These are phyloP conservation scores for Fusarium mangiferae DNA, from an alignment of 2,329 filamentous ascomycete species.

Conservation along the genomic window DNA sequence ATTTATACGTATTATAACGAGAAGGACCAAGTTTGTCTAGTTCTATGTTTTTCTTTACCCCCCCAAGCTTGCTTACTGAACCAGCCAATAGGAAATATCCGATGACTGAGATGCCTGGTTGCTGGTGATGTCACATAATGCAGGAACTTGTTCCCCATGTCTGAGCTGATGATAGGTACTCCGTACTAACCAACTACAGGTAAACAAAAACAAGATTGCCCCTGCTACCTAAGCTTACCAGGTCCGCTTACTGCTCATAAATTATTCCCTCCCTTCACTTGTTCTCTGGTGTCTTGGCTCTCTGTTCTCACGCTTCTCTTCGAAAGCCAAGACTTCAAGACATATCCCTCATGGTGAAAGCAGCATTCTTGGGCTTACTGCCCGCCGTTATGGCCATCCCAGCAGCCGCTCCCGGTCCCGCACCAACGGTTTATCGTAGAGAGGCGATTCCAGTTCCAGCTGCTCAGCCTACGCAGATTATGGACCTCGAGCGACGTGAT, in stretches of 20 bases:
- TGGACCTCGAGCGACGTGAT: constrained; percentile 46
- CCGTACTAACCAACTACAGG: constrained; percentile 1
- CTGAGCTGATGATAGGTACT: not conserved
- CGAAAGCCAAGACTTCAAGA: not conserved
- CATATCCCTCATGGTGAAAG: constrained; percentile 29
- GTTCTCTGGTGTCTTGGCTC: not conserved
- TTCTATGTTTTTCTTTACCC: not conserved
- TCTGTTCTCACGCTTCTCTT: not conserved
- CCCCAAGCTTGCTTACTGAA: not conserved
- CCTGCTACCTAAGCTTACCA: not conserved
- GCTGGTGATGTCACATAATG: constrained; percentile 34
- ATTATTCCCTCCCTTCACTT: not conserved
- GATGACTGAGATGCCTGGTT: constrained; percentile 10
- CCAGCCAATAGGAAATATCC: constrained; percentile 18
- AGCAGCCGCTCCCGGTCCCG: constrained; percentile 35
- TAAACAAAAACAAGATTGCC: constrained; percentile 25
- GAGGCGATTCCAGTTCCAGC: constrained; percentile 18
- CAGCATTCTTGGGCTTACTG: constrained; percentile 38
- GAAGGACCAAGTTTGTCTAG: not conserved
- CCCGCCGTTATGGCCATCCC: constrained; percentile 38
- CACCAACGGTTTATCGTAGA: constrained; percentile 32
- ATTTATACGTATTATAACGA: not conserved
- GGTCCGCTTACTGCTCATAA: not conserved
- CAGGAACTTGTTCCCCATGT: constrained; percentile 31
- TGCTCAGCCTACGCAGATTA: constrained; percentile 40